Conservation (phyloP, 352 stramenopile species). For the Pythium phragmiticola region DNA sequence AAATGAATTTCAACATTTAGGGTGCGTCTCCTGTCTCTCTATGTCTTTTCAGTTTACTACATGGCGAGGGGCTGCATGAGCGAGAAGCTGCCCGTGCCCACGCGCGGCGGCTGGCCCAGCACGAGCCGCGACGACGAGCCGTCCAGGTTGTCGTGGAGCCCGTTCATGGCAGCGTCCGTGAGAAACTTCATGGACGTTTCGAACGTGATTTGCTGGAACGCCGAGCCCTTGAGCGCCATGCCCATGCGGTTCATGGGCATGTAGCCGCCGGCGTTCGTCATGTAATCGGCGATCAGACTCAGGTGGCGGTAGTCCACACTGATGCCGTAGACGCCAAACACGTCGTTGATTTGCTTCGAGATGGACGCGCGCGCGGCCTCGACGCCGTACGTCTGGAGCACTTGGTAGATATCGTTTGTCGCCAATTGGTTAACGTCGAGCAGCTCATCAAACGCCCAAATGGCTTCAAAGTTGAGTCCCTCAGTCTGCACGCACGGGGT, state of each 20-base stretch:
- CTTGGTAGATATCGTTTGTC: slow-evolving; percentile 98
- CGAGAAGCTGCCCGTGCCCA: slow-evolving; percentile 96
- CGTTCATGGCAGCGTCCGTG: slow-evolving; percentile 92
- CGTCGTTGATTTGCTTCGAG: slow-evolving; percentile 97
- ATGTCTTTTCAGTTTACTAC: slow-evolving; percentile 30
- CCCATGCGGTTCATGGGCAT: slow-evolving; percentile 97
- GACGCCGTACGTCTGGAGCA: slow-evolving; percentile 97
- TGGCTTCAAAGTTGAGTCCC: slow-evolving; percentile 98
- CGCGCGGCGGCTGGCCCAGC: slow-evolving; percentile 91
- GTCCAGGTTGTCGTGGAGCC: slow-evolving; percentile 88
- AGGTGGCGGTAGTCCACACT: slow-evolving; percentile 97
- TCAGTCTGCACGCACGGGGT: slow-evolving; percentile 91
- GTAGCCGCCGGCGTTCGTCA: slow-evolving; percentile 97
- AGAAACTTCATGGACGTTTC: slow-evolving; percentile 99
- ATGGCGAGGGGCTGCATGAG: slow-evolving; percentile 87
- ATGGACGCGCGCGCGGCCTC: slow-evolving; percentile 97
- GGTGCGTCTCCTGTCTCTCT: not conserved
- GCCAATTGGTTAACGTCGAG: slow-evolving; percentile 94
- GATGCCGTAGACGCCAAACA: slow-evolving; percentile 99
- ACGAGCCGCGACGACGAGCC: slow-evolving; percentile 95
- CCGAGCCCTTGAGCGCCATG: slow-evolving; percentile 95
- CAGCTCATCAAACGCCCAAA: slow-evolving; percentile 93
- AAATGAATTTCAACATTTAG: slow-evolving; percentile 1
- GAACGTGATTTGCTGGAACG: slow-evolving; percentile 99
- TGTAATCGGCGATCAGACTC: slow-evolving; percentile 99